phyloP scores from a whole-genome alignment of 805 yeast species.

The Candida tallmaniae region DNA sequence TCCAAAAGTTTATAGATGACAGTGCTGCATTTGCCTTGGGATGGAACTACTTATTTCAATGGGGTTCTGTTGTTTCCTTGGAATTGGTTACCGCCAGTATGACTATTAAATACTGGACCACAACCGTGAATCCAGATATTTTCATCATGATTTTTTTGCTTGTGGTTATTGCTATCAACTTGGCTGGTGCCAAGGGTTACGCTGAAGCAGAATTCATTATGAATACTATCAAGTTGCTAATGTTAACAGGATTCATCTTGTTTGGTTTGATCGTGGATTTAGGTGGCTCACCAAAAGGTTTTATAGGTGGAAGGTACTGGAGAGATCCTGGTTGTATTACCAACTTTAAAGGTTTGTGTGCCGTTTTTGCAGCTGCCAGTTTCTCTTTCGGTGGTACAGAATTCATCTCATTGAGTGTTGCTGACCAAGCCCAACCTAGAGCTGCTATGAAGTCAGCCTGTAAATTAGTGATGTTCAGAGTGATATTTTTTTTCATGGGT shows the following conservation, averaged over 20 bases:
- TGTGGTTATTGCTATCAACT: conserved; percentile 42
- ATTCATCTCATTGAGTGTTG: conserved; percentile 35
- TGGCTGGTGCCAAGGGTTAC: conserved; percentile 44
- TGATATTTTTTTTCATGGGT: conserved; percentile 36
- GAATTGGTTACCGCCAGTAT: conserved; percentile 63
- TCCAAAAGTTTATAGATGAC: conserved; percentile 50
- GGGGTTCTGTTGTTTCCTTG: conserved; percentile 58
- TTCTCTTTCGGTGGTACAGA: conserved; percentile 40
- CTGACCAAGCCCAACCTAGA: conserved; percentile 37
- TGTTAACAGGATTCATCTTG: conserved; percentile 37
- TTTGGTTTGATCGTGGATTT: conserved; percentile 37
- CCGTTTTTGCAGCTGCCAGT: conserved; percentile 37
- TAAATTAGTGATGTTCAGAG: conserved; percentile 36
- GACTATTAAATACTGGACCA: conserved; percentile 55
- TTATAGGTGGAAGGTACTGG: conserved; percentile 42
- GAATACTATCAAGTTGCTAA: conserved; percentile 32
- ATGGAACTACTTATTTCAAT: conserved; percentile 60
- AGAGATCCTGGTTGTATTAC: conserved; percentile 35
- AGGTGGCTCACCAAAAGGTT: conserved; percentile 34
- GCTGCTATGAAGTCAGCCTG: conserved; percentile 38
- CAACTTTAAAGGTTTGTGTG: conserved; percentile 36
- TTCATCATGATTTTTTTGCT: conserved; percentile 52
- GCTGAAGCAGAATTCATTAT: conserved; percentile 41
- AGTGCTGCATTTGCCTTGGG: conserved; percentile 57
- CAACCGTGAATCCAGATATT: conserved; percentile 47